Conservation (phyloP, 208 protist species). For the Angomonas deanei region DNA sequence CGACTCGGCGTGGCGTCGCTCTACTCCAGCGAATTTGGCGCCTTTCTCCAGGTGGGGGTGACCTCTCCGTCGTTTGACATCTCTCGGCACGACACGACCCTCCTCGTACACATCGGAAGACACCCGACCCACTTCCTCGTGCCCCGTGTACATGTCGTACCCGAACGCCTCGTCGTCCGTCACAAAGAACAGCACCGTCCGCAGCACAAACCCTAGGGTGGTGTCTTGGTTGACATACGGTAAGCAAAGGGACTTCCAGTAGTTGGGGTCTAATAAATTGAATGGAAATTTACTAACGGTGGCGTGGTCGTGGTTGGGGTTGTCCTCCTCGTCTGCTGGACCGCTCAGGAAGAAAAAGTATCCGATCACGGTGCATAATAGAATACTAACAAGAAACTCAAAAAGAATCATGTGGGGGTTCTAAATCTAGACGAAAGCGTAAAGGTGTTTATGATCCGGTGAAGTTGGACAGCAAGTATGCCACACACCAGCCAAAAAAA, state of each 20-base stretch:
- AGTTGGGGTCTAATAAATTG: not conserved
- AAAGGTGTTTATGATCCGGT: too few relatives aligned
- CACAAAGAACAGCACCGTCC: not conserved
- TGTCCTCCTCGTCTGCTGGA: slow-evolving; percentile 31
- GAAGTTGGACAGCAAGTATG: too few relatives aligned
- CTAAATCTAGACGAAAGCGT: too few relatives aligned
- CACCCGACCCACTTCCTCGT: not conserved
- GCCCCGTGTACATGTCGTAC: not conserved
- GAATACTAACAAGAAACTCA: slow-evolving; percentile 64
- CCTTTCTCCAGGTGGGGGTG: not conserved
- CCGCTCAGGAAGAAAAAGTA: slow-evolving; percentile 69
- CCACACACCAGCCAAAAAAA: too few relatives aligned
- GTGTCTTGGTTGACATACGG: not conserved
- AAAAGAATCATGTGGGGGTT: slow-evolving; percentile 24
- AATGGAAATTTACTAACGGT: not conserved
- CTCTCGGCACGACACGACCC: too few relatives aligned
- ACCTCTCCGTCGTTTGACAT: not conserved
- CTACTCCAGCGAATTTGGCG: not conserved
- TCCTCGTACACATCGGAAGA: not conserved
- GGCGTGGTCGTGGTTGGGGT: not conserved
- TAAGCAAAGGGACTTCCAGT: not conserved
- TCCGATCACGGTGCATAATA: slow-evolving; percentile 31
- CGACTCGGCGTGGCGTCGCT: slow-evolving; percentile 19
- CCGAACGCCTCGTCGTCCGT: not conserved
- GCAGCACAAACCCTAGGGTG: not conserved